Evolutionary conservation across 257 asterid species (phyloP).

Genomic region (Solanum sitiens): DNA sequence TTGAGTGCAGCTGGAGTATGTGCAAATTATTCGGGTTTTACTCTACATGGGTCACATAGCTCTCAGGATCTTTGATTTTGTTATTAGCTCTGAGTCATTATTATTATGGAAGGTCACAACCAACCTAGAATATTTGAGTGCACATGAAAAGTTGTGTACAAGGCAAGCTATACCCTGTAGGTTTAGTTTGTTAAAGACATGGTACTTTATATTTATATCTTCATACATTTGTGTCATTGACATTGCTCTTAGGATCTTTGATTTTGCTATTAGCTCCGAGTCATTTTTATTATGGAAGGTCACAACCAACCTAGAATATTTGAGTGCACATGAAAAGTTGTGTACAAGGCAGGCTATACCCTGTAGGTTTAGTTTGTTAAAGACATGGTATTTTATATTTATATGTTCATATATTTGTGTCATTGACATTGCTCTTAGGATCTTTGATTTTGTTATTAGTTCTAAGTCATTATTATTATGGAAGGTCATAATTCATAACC

Average conservation of each 20-base stretch:
- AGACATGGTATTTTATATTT: not conserved
- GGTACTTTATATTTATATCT: not conserved
- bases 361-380: not conserved
- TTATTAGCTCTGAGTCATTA: not conserved
- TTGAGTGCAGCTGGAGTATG: not conserved
- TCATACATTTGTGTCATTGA: not conserved
- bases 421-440: no score
- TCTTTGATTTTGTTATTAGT: no score
- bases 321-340: not conserved
- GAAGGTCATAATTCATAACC: no score
- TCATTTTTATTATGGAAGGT: not conserved
- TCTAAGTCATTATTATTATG: no score
- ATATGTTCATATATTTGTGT: not conserved
- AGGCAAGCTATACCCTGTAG: not conserved
- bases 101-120: not conserved
- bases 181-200: not conserved
- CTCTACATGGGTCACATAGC: not conserved
- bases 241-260: not conserved
- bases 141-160: not conserved
- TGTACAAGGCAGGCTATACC: not conserved
- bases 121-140: not conserved
- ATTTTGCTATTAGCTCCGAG: no score
- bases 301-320: not conserved
- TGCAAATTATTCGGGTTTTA: not conserved
- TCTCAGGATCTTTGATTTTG: not conserved